A percentile compares a stretch with the other conserved stretches of the same genome.
phyloP scores from a whole-genome alignment of 2,329 filamentous ascomycete genomes.

The Colletotrichum sp. region DNA sequence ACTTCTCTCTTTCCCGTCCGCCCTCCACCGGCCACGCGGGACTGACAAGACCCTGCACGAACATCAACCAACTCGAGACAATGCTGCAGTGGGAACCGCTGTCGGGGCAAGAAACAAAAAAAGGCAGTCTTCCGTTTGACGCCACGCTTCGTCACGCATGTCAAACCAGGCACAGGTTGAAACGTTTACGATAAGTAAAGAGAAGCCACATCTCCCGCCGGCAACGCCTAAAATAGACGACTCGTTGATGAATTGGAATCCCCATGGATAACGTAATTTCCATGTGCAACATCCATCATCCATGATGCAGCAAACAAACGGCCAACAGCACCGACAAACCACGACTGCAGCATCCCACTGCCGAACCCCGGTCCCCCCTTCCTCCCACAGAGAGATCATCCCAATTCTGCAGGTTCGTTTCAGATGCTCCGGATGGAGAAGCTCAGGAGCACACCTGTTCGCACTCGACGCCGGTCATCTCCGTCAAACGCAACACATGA shows the following conservation, averaged over 20 bases:
- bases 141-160: neutral
- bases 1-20: slow-evolving; percentile 6
- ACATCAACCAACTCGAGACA: slow-evolving; percentile 8
- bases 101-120: slow-evolving; percentile 11
- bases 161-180: neutral
- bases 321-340: neutral
- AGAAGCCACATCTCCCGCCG: neutral
- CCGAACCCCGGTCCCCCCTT: neutral
- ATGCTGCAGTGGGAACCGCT: slow-evolving; percentile 3
- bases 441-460: neutral
- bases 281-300: neutral
- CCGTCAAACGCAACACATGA: slow-evolving; percentile 12
- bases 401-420: slow-evolving; percentile 18
- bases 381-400: neutral
- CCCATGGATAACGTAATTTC: neutral
- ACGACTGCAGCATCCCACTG: neutral
- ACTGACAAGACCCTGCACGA: slow-evolving; percentile 7
- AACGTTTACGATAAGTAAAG: neutral
- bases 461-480: slow-evolving; percentile 17
- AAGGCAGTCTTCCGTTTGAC: neutral
- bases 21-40: slow-evolving; percentile 11
- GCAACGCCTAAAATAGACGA: neutral
- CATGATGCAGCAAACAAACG: neutral
- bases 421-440: slow-evolving; percentile 11
- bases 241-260: neutral